phyloP scores from a whole-genome alignment of 306 rosid species.

The Quercus alba region DNA sequence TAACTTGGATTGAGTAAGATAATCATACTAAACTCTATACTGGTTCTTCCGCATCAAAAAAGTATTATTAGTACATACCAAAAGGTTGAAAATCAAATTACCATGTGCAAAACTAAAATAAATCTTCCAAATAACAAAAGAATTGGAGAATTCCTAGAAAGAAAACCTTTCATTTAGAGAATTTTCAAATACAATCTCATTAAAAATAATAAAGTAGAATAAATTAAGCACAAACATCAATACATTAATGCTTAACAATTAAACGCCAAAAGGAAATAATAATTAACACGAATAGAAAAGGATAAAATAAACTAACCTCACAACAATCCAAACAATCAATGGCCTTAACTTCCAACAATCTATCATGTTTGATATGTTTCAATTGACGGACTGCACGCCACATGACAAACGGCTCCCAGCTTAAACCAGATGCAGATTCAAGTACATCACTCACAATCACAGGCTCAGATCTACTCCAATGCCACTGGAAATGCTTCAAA shows the following conservation, averaged over 20 bases:
- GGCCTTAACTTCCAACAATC: slow-evolving; percentile 58
- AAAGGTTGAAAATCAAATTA: neutral
- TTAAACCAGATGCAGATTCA: slow-evolving; percentile 66
- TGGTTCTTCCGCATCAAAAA: too few relatives aligned
- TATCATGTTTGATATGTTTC: slow-evolving; percentile 29
- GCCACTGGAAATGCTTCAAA: slow-evolving; percentile 73
- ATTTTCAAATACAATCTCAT: neutral
- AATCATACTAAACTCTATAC: too few relatives aligned
- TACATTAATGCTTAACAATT: neutral
- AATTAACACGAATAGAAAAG: neutral
- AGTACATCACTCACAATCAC: slow-evolving; percentile 76
- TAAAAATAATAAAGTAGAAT: neutral
- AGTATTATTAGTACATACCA: too few relatives aligned
- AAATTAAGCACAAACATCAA: neutral
- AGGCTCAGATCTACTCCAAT: slow-evolving; percentile 88
- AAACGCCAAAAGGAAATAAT: neutral
- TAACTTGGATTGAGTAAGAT: too few relatives aligned
- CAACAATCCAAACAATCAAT: slow-evolving; percentile 88
- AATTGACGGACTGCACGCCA: slow-evolving; percentile 88
- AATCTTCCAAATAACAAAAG: neutral
- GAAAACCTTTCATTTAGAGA: neutral
- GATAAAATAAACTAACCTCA: slow-evolving; percentile 56
- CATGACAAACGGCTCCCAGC: slow-evolving; percentile 96
- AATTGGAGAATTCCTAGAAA: neutral
- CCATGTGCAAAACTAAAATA: neutral